A percentile compares a stretch with the other conserved stretches of the same genome.
Evolutionary conservation across 208 protist genomes (phyloP).

Genomic region (Trypanosoma congolense): DNA sequence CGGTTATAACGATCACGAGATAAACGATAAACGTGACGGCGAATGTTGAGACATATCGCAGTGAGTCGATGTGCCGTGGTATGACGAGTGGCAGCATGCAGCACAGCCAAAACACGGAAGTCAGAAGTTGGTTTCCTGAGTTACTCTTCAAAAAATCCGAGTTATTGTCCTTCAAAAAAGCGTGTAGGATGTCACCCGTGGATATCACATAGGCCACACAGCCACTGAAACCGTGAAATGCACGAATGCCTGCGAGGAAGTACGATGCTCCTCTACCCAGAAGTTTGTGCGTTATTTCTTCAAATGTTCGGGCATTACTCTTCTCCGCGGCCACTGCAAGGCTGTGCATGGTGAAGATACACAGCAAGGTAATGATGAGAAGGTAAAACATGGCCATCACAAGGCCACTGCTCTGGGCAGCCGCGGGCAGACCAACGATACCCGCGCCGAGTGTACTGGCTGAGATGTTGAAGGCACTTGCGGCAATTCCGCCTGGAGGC

Average conservation of each 20-base stretch:
- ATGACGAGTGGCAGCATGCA: constrained; percentile 65
- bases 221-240: constrained; percentile 35
- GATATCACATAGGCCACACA: constrained; percentile 56
- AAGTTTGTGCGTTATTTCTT: constrained; percentile 35
- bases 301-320: constrained; percentile 36
- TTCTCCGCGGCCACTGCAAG: constrained; percentile 33
- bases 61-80: constrained; percentile 50
- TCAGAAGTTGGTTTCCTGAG: constrained; percentile 41
- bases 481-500: constrained; percentile 38
- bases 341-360: constrained; percentile 55
- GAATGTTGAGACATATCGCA: constrained; percentile 52
- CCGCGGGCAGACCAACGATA: constrained; percentile 50
- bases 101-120: constrained; percentile 39
- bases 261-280: constrained; percentile 24
- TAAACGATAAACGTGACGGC: constrained; percentile 50
- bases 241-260: constrained; percentile 32
- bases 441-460: constrained; percentile 50
- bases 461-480: constrained; percentile 45
- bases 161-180: constrained; percentile 25
- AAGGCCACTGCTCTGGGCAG: constrained; percentile 51
- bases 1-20: constrained; percentile 45
- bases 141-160: constrained; percentile 17
- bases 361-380: constrained; percentile 26
- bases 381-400: constrained; percentile 42
- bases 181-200: constrained; percentile 36